phyloP scores from a whole-genome alignment of 305 asterid genomes.

The Stenogyne calaminthoides region DNA sequence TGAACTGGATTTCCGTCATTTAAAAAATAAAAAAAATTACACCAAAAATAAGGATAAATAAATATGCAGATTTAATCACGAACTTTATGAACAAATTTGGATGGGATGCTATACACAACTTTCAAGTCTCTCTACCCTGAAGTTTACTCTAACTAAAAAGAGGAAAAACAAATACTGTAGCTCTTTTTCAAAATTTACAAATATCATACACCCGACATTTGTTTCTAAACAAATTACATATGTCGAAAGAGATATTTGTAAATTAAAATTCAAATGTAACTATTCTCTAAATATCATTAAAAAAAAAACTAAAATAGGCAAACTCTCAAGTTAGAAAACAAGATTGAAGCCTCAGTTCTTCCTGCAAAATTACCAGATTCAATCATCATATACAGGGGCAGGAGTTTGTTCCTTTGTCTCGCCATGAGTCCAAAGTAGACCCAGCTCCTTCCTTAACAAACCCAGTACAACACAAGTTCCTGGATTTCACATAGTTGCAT shows the following conservation, averaged over 20 bases:
- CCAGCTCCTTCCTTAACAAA: constrained; percentile 60
- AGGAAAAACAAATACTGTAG: not conserved
- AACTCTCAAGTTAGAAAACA: not conserved
- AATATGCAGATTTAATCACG: not conserved
- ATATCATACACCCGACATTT: not conserved
- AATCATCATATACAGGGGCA: constrained; percentile 25
- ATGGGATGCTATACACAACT: not conserved
- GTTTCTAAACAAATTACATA: not conserved
- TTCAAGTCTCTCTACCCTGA: not conserved
- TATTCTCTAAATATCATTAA: not conserved
- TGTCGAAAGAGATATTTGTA: not conserved
- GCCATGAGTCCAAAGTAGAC: constrained; percentile 60
- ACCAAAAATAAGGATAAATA: not conserved
- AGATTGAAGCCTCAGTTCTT: not conserved
- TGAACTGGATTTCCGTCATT: not conserved
- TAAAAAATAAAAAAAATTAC: too few species aligned
- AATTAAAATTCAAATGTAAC: not conserved
- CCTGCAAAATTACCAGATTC: not conserved
- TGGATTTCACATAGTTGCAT: constrained; percentile 28
- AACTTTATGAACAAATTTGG: not conserved
- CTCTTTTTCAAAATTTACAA: not conserved
- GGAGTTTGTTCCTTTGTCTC: constrained; percentile 26
- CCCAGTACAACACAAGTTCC: constrained; percentile 70
- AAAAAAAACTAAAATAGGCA: not conserved
- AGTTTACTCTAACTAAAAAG: not conserved